Base-by-base conservation (phyloP, 352 stramenopile genomes). In the Globisporangium megalacanthum region DNA sequence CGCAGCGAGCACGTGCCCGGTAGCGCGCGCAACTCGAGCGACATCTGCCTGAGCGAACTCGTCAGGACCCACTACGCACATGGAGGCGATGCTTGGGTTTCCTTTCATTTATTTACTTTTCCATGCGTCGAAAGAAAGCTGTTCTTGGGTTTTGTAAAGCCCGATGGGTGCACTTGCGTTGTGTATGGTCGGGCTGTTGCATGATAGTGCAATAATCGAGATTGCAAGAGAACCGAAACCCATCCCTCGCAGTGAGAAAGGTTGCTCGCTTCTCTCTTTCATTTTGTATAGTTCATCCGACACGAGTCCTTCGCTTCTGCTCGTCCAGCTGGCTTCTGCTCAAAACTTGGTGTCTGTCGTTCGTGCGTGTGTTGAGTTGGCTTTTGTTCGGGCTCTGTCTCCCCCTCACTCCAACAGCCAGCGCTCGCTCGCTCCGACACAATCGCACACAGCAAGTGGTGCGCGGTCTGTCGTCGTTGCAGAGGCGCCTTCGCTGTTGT, bases 1-100 rank as follows among this genome's bases (percentile, higher is more conserved):
- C 36, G 20, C n/a, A 83, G 22, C 31, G 44, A 57, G 44, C 73
- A 64, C 46, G 84, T 49, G n/a, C 69, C 59, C 8, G 72, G 47
- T 6, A 71, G 69, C 13, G 39, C 20, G 13, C 29, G n/a, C 8
- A 62, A 33, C 19, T 60, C 54, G 19, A 46, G 46, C 0, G 54
- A 45, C 3, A 9, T 22, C n/a, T 1, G 47, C 61, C 2, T 8
- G 35, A n/a, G 39, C 39, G 9, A 83, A 59, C 31, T 1, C 25
- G 4, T 29, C 25, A 29, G 25, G 25, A 29, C n/a, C n/a, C n/a
- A n/a, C n/a, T n/a, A n/a, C n/a, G n/a, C n/a, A n/a, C n/a, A n/a
- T n/a, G n/a, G n/a, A n/a, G n/a, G n/a, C n/a, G n/a, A n/a, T n/a
- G n/a, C n/a, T n/a, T n/a, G n/a, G n/a, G n/a, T n/a, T n/a, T n/a